A percentile compares a stretch with the other conserved stretches of the same genome.
phyloP scores from a whole-genome alignment of 345 rosid species.

The Salix dunnii region DNA sequence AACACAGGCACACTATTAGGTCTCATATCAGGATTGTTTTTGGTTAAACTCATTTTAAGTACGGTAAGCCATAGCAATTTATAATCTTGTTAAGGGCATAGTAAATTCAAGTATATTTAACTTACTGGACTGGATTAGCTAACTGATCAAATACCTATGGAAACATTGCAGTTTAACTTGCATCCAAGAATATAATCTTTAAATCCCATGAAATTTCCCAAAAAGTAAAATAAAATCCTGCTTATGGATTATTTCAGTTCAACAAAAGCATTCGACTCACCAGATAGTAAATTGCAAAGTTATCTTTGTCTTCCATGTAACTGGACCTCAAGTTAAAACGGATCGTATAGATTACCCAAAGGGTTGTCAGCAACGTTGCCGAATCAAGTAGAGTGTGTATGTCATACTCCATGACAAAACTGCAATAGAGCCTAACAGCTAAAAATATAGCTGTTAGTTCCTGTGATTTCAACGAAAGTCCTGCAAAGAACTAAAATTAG shows the following conservation, averaged over 20 bases:
- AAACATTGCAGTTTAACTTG: background rate
- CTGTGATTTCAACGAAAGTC: conserved; percentile 90
- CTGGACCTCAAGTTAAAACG: conserved; percentile 81
- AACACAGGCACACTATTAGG: background rate
- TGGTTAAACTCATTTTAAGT: background rate
- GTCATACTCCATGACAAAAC: conserved; percentile 98
- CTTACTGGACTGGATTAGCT: background rate
- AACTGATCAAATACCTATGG: background rate
- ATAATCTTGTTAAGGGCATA: no score
- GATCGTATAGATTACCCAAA: conserved; percentile 97
- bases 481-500: conserved; percentile 39
- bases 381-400: conserved; percentile 92
- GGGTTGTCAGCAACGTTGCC: conserved; percentile 80
- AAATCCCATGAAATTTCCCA: background rate
- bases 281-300: conserved; percentile 87
- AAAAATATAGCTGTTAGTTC: conserved; percentile 91
- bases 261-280: conserved; percentile 37
- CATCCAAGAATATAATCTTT: background rate
- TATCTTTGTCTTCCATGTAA: conserved; percentile 96
- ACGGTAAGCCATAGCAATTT: background rate
- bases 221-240: background rate
- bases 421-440: conserved; percentile 88
- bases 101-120: background rate
- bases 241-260: background rate
- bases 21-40: background rate